Conservation (phyloP, 2,329 filamentous ascomycete species). For the Stagonosporopsis rhizophila region DNA sequence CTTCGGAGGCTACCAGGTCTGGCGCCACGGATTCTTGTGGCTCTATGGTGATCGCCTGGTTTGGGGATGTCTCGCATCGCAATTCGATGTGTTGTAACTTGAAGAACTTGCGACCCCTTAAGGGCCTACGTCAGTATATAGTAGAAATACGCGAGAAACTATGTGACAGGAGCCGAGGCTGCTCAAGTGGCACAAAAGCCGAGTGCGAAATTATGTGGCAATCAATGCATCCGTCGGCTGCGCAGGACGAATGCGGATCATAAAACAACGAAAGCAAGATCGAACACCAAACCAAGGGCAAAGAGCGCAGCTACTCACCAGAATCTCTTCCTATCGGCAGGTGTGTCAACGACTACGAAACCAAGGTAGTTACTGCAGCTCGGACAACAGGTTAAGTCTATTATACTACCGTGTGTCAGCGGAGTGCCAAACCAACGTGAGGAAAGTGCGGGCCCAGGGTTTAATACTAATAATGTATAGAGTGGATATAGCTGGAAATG, state of each 20-base stretch:
- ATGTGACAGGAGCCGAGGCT: neutral
- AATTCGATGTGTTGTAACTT: conserved; percentile 50
- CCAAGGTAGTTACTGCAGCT: conserved; percentile 25
- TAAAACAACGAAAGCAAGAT: neutral
- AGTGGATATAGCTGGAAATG: conserved; percentile 44
- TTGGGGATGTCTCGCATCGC: conserved; percentile 43
- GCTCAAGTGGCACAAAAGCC: neutral
- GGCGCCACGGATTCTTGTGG: conserved; percentile 34
- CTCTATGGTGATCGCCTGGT: conserved; percentile 34
- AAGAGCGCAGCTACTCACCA: conserved; percentile 39
- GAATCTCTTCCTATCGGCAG: conserved; percentile 36
- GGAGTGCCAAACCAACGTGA: conserved; percentile 7
- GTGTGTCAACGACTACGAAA: conserved; percentile 40
- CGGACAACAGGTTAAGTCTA: conserved; percentile 16
- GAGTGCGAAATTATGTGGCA: neutral
- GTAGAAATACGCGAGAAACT: neutral
- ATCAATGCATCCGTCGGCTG: neutral
- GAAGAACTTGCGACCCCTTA: conserved; percentile 49
- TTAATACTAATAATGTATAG: conserved; percentile 49
- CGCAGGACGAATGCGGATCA: neutral
- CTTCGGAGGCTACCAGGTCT: conserved; percentile 28
- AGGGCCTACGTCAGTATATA: neutral
- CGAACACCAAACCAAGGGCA: conserved; percentile 2
- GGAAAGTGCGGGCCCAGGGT: conserved; percentile 25
- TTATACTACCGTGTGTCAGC: conserved; percentile 12